A percentile compares a stretch with the other conserved stretches of the same genome.
These are phyloP conservation scores for Spencermartinsiella ligniputridi DNA, from an alignment of 1,139 yeast genomes.

Conservation along the genomic window DNA sequence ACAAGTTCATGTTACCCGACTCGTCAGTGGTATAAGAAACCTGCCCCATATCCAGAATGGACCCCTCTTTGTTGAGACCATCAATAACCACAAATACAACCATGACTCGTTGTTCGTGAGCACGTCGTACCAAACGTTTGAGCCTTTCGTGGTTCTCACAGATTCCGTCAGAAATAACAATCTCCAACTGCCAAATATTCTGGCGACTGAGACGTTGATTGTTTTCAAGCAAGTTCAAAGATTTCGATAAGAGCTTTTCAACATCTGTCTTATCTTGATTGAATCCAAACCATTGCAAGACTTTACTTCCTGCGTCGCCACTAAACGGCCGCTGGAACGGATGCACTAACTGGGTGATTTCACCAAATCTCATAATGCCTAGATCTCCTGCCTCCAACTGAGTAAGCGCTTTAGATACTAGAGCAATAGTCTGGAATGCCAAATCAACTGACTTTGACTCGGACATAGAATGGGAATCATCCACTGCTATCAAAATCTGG, in stretches of 20 bases:
- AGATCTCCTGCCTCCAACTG: constrained; percentile 94
- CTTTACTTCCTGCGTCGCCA: constrained; percentile 75
- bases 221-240: constrained; percentile 69
- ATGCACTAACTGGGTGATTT: constrained; percentile 76
- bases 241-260: constrained; percentile 61
- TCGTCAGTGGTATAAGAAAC: constrained; percentile 70
- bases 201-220: constrained; percentile 42
- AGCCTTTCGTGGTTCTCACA: constrained; percentile 90
- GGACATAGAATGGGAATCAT: constrained; percentile 96
- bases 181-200: constrained; percentile 91
- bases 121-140: constrained; percentile 78
- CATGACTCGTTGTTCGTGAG: constrained; percentile 91
- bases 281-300: constrained; percentile 88
- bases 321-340: constrained; percentile 83
- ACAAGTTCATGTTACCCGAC: constrained; percentile 67
- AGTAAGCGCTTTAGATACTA: constrained; percentile 89
- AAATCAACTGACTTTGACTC: constrained; percentile 85
- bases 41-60: constrained; percentile 92
- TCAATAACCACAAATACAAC: constrained; percentile 92
- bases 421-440: constrained; percentile 91
- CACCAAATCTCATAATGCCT: constrained; percentile 89
- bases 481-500: constrained; percentile 96
- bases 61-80: constrained; percentile 77
- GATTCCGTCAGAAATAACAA: constrained; percentile 91
- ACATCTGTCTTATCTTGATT: constrained; percentile 86